Percentiles rank a stretch among this genome's conserved stretches.
Evolutionary conservation across 2,329 filamentous ascomycete genomes (phyloP).

Genomic region (Plenodomus lindquistii): DNA sequence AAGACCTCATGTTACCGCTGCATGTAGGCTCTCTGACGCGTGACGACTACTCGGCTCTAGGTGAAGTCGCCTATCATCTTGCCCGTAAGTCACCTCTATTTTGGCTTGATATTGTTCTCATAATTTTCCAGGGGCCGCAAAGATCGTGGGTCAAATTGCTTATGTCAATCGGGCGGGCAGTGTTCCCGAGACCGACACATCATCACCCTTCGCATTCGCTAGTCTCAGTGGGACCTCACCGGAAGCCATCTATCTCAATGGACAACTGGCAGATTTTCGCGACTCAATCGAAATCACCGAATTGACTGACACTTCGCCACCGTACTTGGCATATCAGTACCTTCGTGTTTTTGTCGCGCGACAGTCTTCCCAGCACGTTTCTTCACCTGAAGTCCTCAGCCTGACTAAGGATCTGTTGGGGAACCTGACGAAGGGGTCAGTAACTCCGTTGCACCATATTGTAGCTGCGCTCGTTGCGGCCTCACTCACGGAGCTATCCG

Average conservation of each 20-base stretch:
- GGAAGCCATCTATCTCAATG: slow-evolving; percentile 33
- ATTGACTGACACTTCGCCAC: slow-evolving; percentile 32
- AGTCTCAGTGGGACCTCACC: slow-evolving; percentile 29
- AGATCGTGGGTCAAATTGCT: slow-evolving; percentile 37
- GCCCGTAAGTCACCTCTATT: slow-evolving; percentile 32
- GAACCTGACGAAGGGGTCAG: slow-evolving; percentile 27
- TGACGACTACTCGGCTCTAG: slow-evolving; percentile 36
- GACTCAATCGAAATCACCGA: slow-evolving; percentile 39
- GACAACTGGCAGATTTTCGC: slow-evolving; percentile 33
- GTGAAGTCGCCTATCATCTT: slow-evolving; percentile 41
- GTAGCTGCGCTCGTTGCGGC: slow-evolving; percentile 43
- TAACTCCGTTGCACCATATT: slow-evolving; percentile 43
- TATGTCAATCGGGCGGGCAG: slow-evolving; percentile 34
- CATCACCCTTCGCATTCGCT: slow-evolving; percentile 33
- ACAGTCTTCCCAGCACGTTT: slow-evolving; percentile 21
- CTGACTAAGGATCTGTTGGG: slow-evolving; percentile 35
- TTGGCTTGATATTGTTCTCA: neutral
- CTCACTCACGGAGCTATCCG: slow-evolving; percentile 38
- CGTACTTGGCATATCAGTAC: slow-evolving; percentile 43
- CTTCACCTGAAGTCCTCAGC: slow-evolving; percentile 30
- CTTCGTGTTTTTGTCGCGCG: slow-evolving; percentile 40
- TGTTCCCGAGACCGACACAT: slow-evolving; percentile 35
- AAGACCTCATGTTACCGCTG: slow-evolving; percentile 37
- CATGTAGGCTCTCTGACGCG: slow-evolving; percentile 36
- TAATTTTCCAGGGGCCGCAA: slow-evolving; percentile 32